phyloP scores from a whole-genome alignment of 352 stramenopile species.

The Globisporangium cystogenes region DNA sequence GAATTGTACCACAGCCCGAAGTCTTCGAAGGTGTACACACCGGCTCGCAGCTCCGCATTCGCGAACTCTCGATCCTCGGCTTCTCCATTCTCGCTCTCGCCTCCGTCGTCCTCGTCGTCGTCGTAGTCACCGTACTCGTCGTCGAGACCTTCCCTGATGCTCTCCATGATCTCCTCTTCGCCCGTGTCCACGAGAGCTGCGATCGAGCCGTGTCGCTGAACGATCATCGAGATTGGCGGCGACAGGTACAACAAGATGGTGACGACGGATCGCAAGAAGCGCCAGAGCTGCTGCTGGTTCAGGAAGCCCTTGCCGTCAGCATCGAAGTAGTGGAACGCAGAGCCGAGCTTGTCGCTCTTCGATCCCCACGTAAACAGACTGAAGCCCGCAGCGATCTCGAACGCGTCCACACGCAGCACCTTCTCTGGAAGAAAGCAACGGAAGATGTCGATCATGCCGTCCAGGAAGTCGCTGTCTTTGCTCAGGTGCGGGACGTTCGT shows the following conservation, averaged over 20 bases:
- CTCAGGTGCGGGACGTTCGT: constrained; percentile 65
- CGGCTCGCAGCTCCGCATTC: constrained; percentile 45
- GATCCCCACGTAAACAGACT: constrained; percentile 78
- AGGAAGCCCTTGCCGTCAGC: constrained; percentile 73
- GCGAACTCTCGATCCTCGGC: constrained; percentile 19
- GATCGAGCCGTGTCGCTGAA: constrained; percentile 57
- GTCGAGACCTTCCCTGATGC: constrained; percentile 57
- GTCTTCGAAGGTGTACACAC: constrained; percentile 76
- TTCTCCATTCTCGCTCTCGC: constrained; percentile 12
- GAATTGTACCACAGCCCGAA: constrained; percentile 86
- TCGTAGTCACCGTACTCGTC: constrained; percentile 8
- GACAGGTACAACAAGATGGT: constrained; percentile 72
- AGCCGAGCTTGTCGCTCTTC: constrained; percentile 84
- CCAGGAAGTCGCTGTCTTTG: constrained; percentile 71
- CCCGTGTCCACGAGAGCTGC: constrained; percentile 72
- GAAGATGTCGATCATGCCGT: constrained; percentile 75
- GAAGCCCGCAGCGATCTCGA: constrained; percentile 79
- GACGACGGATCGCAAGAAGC: constrained; percentile 76
- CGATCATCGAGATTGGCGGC: constrained; percentile 44
- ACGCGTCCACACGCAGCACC: constrained; percentile 61
- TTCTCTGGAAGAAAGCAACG: constrained; percentile 64
- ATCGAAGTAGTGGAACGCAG: constrained; percentile 84
- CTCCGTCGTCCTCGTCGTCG: constrained; percentile 19
- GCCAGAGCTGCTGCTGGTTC: constrained; percentile 78
- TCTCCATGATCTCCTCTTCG: constrained; percentile 73